Evolutionary conservation across 2,329 filamentous ascomycete genomes (phyloP).

Genomic region (Furcasterigmium furcatum): DNA sequence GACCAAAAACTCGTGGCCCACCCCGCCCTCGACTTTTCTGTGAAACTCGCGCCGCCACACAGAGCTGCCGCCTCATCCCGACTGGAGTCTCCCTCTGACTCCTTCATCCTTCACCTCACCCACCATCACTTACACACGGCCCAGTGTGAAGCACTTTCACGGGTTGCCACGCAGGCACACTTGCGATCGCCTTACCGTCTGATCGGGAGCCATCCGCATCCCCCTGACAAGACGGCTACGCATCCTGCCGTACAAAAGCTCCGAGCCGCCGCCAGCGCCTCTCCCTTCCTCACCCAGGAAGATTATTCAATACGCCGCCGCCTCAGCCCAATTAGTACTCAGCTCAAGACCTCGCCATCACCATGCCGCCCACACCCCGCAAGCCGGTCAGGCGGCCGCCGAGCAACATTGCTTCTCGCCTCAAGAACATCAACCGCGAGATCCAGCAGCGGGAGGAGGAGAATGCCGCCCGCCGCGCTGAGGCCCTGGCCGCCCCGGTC

Average conservation of each 20-base stretch:
- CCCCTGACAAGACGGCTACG: too few species aligned
- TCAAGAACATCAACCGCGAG: neutral
- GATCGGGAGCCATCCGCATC: too few species aligned
- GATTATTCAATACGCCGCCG: too few species aligned
- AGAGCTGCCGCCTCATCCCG: neutral
- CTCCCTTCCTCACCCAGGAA: too few species aligned
- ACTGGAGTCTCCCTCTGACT: neutral
- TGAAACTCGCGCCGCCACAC: neutral
- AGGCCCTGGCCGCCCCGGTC: neutral
- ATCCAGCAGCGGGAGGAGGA: neutral
- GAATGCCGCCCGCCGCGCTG: neutral
- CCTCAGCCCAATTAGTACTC: too few species aligned
- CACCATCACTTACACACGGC: neutral
- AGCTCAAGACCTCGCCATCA: neutral
- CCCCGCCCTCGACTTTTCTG: slow-evolving; percentile 1
- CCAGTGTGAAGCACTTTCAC: too few species aligned
- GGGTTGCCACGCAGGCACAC: too few species aligned
- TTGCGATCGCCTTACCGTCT: too few species aligned
- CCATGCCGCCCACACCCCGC: neutral
- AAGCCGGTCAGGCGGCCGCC: neutral
- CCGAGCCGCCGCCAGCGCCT: too few species aligned
- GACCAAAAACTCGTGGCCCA: slow-evolving; percentile 1
- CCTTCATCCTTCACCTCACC: neutral
- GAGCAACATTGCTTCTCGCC: too few species aligned
- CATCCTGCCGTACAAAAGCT: too few species aligned